Evolutionary conservation across 1,139 yeast genomes (phyloP), one percentile per base, ranked within the genome.

Genomic region (Candida tropicalis): DNA sequence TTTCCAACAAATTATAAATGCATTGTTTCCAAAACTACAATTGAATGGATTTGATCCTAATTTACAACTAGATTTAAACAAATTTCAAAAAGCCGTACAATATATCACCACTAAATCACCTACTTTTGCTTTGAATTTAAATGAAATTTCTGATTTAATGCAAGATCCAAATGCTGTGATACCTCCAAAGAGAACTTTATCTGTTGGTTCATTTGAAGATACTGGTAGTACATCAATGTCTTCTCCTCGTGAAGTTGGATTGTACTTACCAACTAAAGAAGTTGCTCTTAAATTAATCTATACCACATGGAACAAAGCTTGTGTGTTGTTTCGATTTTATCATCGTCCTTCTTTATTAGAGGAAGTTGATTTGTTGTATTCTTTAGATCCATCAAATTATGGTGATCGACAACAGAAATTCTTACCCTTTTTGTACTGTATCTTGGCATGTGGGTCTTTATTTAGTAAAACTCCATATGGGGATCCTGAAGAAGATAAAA

Each of bases 271-370:
- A 0, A 79, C 91, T 1, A 81, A 86, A 53, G 84, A 82, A 33
- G 77, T 78, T 18, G 93, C 96, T 0, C 63, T 86, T 35, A 80
- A 81, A 54, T 70, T 89, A 50, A 82, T 89, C 25, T 81, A 80
- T 54, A 79, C 84, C 38, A 87, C 93, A 1, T 89, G 96, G 95
- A 80, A 82, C 51, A 84, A 85, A 55, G 93, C 95, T 0, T 88
- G 96, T 62, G 90, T 87, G 10, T 67, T 89, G 43, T 87, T 88
- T 59, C 70, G 96, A 43, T 89, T 90, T 58, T 87, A 87, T 59
- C 96, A 90, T 58, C 72, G 96, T 20, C 95, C 96, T 0, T 82
- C 93, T 3, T 79, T 89, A 62, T 81, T 60, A 63, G 82, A 74
- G 45, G 77, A 71, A 48, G 80, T 71, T 24, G 77, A 73, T 36